Evolutionary conservation across 352 stramenopile species (phyloP).

Genomic region (Phytophthora pistaciae): DNA sequence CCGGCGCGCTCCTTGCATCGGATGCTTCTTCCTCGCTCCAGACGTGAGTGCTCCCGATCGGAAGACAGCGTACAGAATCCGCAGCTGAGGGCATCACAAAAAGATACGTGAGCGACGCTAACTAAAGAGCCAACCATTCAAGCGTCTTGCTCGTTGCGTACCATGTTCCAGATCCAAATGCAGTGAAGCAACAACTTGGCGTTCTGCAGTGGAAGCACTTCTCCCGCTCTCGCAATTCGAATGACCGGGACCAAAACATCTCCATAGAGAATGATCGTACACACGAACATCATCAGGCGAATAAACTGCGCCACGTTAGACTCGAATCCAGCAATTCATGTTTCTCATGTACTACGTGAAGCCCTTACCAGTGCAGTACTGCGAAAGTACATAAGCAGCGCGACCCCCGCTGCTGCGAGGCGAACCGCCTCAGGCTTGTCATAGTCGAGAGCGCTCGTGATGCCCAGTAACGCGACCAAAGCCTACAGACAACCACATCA

Average conservation of each 20-base stretch:
- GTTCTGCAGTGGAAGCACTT: slow-evolving; percentile 12
- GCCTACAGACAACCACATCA: slow-evolving; percentile 25
- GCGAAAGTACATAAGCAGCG: slow-evolving; percentile 70
- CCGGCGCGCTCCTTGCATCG: slow-evolving; percentile 7
- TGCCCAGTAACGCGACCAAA: slow-evolving; percentile 41
- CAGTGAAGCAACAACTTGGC: slow-evolving; percentile 45
- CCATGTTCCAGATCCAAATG: slow-evolving; percentile 53
- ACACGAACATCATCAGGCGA: slow-evolving; percentile 64
- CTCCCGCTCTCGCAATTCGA: slow-evolving; percentile 19
- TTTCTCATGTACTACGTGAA: background rate
- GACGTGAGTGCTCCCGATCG: slow-evolving; percentile 38
- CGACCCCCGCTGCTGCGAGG: slow-evolving; percentile 34
- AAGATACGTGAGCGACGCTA: background rate
- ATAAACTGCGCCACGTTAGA: slow-evolving; percentile 53
- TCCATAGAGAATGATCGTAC: slow-evolving; percentile 60
- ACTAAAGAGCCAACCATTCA: background rate
- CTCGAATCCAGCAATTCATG: background rate
- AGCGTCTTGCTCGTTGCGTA: slow-evolving; percentile 11
- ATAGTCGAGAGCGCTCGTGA: slow-evolving; percentile 53
- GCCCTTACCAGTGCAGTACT: slow-evolving; percentile 55
- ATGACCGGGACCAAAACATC: slow-evolving; percentile 59
- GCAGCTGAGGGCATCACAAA: slow-evolving; percentile 22
- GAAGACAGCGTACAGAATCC: slow-evolving; percentile 46
- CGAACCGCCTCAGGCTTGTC: slow-evolving; percentile 64
- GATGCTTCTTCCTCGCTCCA: slow-evolving; percentile 10